A percentile compares a stretch with the other conserved stretches of the same genome.
These are phyloP conservation scores for Uncinocarpus reesii DNA, from an alignment of 2,329 filamentous ascomycete species.

Conservation along the genomic window DNA sequence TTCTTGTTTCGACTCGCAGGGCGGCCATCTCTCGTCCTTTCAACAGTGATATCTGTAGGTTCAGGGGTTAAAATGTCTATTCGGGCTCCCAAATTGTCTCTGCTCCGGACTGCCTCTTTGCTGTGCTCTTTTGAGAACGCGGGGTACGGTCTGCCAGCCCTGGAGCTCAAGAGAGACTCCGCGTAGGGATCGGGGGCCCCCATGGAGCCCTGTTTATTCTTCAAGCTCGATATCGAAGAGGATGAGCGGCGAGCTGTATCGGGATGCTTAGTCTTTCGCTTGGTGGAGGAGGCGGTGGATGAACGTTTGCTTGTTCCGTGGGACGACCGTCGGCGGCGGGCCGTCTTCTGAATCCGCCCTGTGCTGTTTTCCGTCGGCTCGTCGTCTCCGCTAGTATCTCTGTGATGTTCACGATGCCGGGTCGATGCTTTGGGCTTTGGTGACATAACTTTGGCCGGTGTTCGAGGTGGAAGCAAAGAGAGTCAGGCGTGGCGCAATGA, in stretches of 20 bases:
- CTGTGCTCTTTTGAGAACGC: slow-evolving; percentile 83
- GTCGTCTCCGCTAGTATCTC: slow-evolving; percentile 20
- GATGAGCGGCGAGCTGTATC: slow-evolving; percentile 20
- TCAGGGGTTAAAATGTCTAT: slow-evolving; percentile 54
- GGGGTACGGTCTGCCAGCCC: slow-evolving; percentile 59
- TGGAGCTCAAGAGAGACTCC: slow-evolving; percentile 35
- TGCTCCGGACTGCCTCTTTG: slow-evolving; percentile 67
- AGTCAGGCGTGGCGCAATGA: slow-evolving; percentile 19
- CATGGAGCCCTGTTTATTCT: slow-evolving; percentile 14
- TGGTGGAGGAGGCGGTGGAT: slow-evolving; percentile 9
- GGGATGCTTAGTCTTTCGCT: slow-evolving; percentile 17
- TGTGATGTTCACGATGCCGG: slow-evolving; percentile 24
- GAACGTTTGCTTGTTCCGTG: slow-evolving; percentile 19
- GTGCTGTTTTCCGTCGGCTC: slow-evolving; percentile 8
- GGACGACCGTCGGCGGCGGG: slow-evolving; percentile 24
- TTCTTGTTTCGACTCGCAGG: slow-evolving; percentile 17
- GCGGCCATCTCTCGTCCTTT: slow-evolving; percentile 16
- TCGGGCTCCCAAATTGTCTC: slow-evolving; percentile 39
- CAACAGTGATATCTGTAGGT: slow-evolving; percentile 53
- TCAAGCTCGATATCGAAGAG: slow-evolving; percentile 18
- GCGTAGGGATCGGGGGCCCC: slow-evolving; percentile 12
- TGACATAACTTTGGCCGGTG: slow-evolving; percentile 25
- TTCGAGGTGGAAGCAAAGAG: slow-evolving; percentile 22
- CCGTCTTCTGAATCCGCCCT: slow-evolving; percentile 8
- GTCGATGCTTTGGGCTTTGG: slow-evolving; percentile 31